Base-by-base conservation (phyloP, 352 stramenopile species). In the Globisporangium uncinulatum region DNA sequence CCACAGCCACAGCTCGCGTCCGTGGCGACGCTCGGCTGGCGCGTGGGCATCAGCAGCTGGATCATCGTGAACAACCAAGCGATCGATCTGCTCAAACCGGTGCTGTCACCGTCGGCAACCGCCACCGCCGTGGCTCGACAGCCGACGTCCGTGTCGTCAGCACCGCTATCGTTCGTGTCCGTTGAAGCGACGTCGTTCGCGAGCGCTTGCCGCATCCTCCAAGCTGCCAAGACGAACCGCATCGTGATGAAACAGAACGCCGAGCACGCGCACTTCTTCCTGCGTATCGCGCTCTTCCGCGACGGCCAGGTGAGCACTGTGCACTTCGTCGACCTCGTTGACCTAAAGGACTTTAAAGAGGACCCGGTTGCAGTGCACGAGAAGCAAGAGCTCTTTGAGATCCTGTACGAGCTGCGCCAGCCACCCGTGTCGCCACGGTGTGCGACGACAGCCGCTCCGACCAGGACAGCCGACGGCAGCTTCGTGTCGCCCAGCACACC, bases 191-290 rank as follows among this genome's bases (percentile, higher is more conserved):
- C 60, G 36, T 74, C 65, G 6, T 65, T 88, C 21, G 52, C 60
- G 13, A 65, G 43, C 11, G 80, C 80, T 17, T 75, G 81, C 54
- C 63, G 70, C 7, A 82, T 84, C 34, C 54, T 90, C 15, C 80
- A 90, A 32, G 83, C 59, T 6, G 77, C 80, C 20, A 90, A 90
- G 61, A 88, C 80, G 0, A 86, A 88, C 54, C 80, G 77, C 15
- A 86, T 88, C 53, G 74, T 90, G 39, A 66, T 70, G 43, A 88
- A 90, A 39, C 77, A 86, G 41, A 79, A 75, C 43, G 70, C 63
- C 13, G 75, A 87, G 54, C 70, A 76, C 65, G 74, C 67, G 17
- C 77, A 90, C 48, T 87, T 90, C 39, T 90, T 90, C 58, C 60
- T 90, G 32, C 70, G 80, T 3, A 61, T 90, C 34, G 74, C 77